Evolutionary conservation across 2,329 filamentous ascomycete genomes (phyloP).

Genomic region (Botrytis tulipae): DNA sequence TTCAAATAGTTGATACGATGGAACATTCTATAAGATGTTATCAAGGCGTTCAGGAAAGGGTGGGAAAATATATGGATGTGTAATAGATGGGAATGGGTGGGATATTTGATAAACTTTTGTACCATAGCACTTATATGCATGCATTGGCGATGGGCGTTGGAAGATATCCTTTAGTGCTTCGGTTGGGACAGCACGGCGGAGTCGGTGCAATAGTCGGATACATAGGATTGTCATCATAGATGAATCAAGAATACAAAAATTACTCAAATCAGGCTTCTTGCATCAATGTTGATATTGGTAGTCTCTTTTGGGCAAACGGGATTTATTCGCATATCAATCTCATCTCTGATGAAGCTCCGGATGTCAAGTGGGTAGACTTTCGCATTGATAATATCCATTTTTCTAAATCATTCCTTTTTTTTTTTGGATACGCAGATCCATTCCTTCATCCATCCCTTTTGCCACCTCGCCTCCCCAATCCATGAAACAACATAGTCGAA

Average conservation of each 20-base stretch:
- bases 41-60: background rate
- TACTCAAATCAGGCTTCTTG: background rate
- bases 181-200: background rate
- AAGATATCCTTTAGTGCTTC: background rate
- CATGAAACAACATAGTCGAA: background rate
- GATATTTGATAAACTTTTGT: background rate
- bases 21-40: background rate
- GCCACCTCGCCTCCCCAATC: background rate
- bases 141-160: background rate
- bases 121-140: background rate
- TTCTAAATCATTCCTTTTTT: background rate
- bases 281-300: background rate
- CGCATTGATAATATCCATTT: background rate
- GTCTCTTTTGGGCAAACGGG: background rate
- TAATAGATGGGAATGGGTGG: background rate
- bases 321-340: background rate
- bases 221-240: background rate
- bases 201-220: background rate
- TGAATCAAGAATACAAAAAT: background rate
- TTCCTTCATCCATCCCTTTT: background rate
- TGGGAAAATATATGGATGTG: background rate
- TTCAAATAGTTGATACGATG: constrained; percentile 32
- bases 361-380: background rate
- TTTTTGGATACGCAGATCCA: background rate
- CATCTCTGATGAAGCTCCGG: background rate